Conservation (phyloP, 73 alveolate species). For the Tetrahymena elliotti region DNA sequence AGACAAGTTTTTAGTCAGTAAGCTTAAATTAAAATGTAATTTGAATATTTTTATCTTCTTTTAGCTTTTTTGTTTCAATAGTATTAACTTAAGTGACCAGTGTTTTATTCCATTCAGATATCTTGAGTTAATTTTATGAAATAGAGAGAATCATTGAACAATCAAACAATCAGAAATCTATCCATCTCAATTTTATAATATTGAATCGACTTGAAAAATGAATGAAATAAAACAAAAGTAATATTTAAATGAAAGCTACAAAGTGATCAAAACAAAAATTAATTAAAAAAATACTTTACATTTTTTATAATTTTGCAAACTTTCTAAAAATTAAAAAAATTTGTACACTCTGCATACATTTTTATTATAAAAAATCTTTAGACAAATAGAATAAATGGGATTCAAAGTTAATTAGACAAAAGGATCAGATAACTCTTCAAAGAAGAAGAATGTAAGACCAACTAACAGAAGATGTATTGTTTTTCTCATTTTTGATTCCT, state of each 20-base stretch:
- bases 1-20: too few relatives aligned
- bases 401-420: background rate
- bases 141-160: background rate
- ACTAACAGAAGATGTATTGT: background rate
- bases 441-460: background rate
- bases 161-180: background rate
- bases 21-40: too few relatives aligned
- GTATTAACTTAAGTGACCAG: background rate
- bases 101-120: background rate
- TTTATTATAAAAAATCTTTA: background rate
- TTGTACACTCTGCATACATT: background rate
- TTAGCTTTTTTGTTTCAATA: background rate
- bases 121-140: background rate
- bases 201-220: background rate
- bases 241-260: background rate
- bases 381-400: background rate
- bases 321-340: background rate
- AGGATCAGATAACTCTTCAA: background rate
- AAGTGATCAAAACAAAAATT: background rate
- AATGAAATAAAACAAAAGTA: background rate
- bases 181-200: background rate
- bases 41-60: background rate
- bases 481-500: background rate
- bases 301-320: background rate
- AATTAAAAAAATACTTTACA: background rate